These are phyloP conservation scores for Saccharomyces hybrid DNA, from an alignment of 1,139 yeast species.

Conservation along the genomic window DNA sequence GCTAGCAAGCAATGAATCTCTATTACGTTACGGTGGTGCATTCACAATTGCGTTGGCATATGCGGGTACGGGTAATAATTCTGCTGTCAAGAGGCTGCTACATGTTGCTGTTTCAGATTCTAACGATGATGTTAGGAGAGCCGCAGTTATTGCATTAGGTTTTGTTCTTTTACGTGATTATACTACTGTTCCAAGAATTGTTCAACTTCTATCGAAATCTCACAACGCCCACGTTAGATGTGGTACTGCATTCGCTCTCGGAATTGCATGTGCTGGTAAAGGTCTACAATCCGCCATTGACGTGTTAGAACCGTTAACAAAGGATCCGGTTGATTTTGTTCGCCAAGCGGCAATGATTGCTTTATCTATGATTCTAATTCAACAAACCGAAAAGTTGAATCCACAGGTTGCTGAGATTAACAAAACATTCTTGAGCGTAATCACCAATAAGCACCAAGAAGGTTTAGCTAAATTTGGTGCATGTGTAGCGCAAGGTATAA, in stretches of 20 bases:
- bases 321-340: conserved; percentile 94
- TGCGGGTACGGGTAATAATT: conserved; percentile 91
- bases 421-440: conserved; percentile 65
- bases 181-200: conserved; percentile 91
- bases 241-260: conserved; percentile 96
- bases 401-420: conserved; percentile 76
- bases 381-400: conserved; percentile 79
- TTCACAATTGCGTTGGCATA: conserved; percentile 91
- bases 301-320: conserved; percentile 83
- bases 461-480: conserved; percentile 98
- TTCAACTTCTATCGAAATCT: conserved; percentile 84
- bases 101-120: conserved; percentile 97
- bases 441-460: conserved; percentile 86
- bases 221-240: conserved; percentile 98
- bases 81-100: conserved; percentile 75
- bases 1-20: conserved; percentile 68
- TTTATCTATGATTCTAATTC: conserved; percentile 83
- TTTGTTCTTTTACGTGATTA: conserved; percentile 86
- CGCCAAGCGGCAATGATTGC: conserved; percentile 97
- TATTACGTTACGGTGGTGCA: conserved; percentile 93
- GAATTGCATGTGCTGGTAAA: conserved; percentile 95
- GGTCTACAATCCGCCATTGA: conserved; percentile 84
- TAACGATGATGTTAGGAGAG: conserved; percentile 93
- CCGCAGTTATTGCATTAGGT: conserved; percentile 90
- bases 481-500: conserved; percentile 91